These are phyloP conservation scores for Moniliophthora roreri DNA, from an alignment of 1,284 basidiomycete species.

Conservation along the genomic window DNA sequence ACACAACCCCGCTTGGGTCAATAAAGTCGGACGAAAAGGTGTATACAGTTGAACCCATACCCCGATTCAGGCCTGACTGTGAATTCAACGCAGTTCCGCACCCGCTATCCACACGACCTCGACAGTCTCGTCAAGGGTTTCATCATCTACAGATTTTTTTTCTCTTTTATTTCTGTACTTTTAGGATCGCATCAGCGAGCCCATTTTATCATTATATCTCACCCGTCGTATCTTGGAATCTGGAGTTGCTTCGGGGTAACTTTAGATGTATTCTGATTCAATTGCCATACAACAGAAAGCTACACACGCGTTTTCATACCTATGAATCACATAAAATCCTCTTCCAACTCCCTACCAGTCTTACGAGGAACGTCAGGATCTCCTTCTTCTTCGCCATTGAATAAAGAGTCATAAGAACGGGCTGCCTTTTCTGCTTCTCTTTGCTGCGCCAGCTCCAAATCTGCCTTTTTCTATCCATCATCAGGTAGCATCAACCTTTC, in stretches of 20 bases:
- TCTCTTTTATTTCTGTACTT: no score
- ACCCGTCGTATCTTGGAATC: no score
- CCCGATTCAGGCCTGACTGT: no score
- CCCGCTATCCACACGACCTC: no score
- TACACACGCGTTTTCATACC: no score
- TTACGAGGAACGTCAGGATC: conserved; percentile 37
- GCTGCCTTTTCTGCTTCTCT: conserved; percentile 78
- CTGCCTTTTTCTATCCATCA: conserved; percentile 62
- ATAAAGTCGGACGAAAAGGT: no score
- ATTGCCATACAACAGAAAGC: background rate
- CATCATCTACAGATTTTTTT: no score
- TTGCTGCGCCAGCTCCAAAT: conserved; percentile 61
- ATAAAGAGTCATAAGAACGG: conserved; percentile 73
- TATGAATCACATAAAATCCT: conserved; percentile 15
- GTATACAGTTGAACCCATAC: no score
- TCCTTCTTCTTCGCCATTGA: conserved; percentile 50
- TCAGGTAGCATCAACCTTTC: background rate
- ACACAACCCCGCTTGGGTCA: background rate
- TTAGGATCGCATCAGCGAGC: no score
- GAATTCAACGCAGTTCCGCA: no score
- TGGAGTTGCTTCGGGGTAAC: background rate
- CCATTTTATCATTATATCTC: no score
- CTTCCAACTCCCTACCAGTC: conserved; percentile 33
- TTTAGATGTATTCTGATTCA: background rate
- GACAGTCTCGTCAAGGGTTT: no score